Evolutionary conservation across 192 early-diverging fungal species (phyloP).

Genomic region (Coemansia sp.): DNA sequence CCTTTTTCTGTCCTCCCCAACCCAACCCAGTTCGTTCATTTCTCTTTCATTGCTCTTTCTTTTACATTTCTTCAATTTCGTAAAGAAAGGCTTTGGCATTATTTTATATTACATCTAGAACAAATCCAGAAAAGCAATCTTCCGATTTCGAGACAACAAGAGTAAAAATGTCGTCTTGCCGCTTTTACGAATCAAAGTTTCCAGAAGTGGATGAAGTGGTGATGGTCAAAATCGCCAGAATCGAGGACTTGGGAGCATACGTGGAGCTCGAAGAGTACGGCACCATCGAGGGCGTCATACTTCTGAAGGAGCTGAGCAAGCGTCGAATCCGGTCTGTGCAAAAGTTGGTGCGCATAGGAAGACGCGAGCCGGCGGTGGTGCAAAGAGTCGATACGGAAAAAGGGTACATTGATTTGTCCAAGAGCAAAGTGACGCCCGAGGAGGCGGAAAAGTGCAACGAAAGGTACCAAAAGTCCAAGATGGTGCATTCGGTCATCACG

Average conservation of each 20-base stretch:
- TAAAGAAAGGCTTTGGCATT: not conserved
- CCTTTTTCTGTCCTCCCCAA: not conserved
- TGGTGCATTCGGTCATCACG: conserved; percentile 55
- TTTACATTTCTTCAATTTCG: not conserved
- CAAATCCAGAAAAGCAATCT: too few species aligned
- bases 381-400: conserved; percentile 97
- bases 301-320: conserved; percentile 89
- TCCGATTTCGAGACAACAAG: not conserved
- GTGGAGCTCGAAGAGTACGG: conserved; percentile 94
- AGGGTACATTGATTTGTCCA: conserved; percentile 98
- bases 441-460: conserved; percentile 91
- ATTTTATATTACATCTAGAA: conserved; percentile 1
- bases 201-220: conserved; percentile 95
- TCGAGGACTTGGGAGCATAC: conserved; percentile 91
- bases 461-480: conserved; percentile 91
- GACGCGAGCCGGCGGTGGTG: conserved; percentile 91
- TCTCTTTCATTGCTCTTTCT: not conserved
- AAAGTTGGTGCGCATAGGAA: conserved; percentile 90
- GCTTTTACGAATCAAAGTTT: conserved; percentile 93
- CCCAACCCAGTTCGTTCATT: not conserved
- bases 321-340: conserved; percentile 96
- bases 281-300: conserved; percentile 98
- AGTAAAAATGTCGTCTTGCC: conserved; percentile 58
- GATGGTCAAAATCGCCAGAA: conserved; percentile 90
- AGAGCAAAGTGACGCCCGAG: conserved; percentile 87